phyloP scores from a whole-genome alignment of 2,329 filamentous ascomycete genomes.

The Phaeosphaeriaceae sp. region DNA sequence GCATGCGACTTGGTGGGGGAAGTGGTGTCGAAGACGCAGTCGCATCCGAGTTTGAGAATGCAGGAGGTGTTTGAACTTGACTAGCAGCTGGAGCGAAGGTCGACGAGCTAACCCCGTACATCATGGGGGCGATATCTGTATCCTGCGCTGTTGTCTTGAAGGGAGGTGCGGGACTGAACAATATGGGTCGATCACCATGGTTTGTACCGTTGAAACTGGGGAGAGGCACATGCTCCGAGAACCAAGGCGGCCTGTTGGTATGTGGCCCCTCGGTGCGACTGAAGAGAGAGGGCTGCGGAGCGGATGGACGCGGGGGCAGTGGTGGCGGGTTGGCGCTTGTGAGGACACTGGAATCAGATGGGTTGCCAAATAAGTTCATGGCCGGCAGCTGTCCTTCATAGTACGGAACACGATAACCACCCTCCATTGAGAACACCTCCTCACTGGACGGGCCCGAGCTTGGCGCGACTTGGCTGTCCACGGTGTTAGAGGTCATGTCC shows the following conservation, averaged over 20 bases:
- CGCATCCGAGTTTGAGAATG: slow-evolving; percentile 14
- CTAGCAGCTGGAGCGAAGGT: slow-evolving; percentile 5
- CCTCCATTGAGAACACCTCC: not conserved
- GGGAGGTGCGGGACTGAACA: slow-evolving; percentile 15
- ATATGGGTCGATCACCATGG: slow-evolving; percentile 13
- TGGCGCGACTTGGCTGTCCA: not conserved
- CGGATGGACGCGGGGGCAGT: slow-evolving; percentile 25
- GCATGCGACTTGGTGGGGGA: slow-evolving; percentile 29
- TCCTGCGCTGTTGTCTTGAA: slow-evolving; percentile 9
- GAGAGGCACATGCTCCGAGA: slow-evolving; percentile 5
- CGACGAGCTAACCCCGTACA: not conserved
- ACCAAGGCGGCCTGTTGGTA: slow-evolving; percentile 6
- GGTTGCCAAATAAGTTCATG: not conserved
- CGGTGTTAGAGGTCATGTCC: not conserved
- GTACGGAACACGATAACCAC: not conserved
- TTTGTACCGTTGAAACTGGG: slow-evolving; percentile 12
- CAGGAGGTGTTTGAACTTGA: slow-evolving; percentile 28
- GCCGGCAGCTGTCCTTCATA: not conserved
- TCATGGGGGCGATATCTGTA: not conserved
- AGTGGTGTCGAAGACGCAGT: slow-evolving; percentile 15
- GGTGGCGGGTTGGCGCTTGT: not conserved
- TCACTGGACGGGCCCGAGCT: not conserved
- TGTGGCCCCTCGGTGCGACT: not conserved
- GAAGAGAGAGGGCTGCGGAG: slow-evolving; percentile 14
- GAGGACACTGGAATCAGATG: not conserved